phyloP scores from a whole-genome alignment of 345 rosid genomes.

The Physaria fendleri region DNA sequence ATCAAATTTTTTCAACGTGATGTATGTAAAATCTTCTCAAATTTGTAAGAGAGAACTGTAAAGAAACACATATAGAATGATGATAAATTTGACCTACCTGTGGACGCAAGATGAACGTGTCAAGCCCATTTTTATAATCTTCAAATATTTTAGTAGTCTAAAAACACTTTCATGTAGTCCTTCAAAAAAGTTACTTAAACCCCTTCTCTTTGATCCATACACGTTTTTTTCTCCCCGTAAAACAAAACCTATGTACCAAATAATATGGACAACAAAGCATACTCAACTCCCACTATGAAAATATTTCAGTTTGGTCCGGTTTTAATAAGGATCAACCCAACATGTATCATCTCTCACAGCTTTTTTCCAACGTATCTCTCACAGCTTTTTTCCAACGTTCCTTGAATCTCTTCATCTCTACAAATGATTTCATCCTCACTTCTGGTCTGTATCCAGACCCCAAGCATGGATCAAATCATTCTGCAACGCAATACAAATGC shows the following conservation, averaged over 20 bases:
- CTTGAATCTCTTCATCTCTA: conserved; percentile 63
- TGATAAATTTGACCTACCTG: neutral
- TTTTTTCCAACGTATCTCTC: too few species aligned
- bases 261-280: neutral
- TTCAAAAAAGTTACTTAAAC: neutral
- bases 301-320: too few species aligned
- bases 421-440: conserved; percentile 66
- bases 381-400: conserved; percentile 68
- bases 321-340: conserved; percentile 90
- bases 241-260: too few species aligned
- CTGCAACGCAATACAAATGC: conserved; percentile 32
- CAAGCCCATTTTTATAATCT: neutral
- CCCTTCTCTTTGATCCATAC: neutral
- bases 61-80: neutral
- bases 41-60: neutral
- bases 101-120: neutral
- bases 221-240: neutral
- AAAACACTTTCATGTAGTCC: neutral
- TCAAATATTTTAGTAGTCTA: neutral
- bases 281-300: neutral
- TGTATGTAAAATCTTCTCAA: neutral
- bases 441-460: conserved; percentile 79
- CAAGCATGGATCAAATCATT: conserved; percentile 92
- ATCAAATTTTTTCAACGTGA: neutral
- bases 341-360: conserved; percentile 65